A percentile compares a stretch with the other conserved stretches of the same genome.
Conservation (phyloP, 2,329 filamentous ascomycete genomes). For the Plenodomus lindquistii region DNA sequence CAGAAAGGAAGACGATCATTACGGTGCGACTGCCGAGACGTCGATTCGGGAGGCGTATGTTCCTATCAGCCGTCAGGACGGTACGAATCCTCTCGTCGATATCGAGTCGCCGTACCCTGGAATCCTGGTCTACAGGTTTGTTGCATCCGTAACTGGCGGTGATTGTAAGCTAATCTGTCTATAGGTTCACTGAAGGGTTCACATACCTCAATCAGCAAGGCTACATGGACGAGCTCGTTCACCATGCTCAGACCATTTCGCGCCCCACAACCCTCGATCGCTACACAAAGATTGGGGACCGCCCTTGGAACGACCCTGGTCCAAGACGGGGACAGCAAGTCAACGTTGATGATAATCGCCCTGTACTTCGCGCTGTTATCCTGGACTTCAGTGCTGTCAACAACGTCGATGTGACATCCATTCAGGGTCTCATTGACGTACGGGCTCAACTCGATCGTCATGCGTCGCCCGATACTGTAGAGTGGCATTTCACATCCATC, state of each 20-base stretch:
- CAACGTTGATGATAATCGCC: slow-evolving; percentile 56
- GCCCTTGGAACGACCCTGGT: slow-evolving; percentile 94
- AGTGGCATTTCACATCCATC: slow-evolving; percentile 96
- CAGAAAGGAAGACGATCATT: slow-evolving; percentile 33
- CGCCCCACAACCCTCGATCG: slow-evolving; percentile 73
- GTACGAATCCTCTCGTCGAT: slow-evolving; percentile 81
- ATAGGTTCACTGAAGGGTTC: slow-evolving; percentile 92
- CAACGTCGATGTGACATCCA: slow-evolving; percentile 88
- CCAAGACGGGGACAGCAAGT: slow-evolving; percentile 61
- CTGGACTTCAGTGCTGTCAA: slow-evolving; percentile 93
- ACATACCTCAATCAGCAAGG: slow-evolving; percentile 94
- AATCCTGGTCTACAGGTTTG: slow-evolving; percentile 94
- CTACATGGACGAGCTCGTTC: slow-evolving; percentile 72
- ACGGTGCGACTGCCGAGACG: slow-evolving; percentile 8
- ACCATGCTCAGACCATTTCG: slow-evolving; percentile 61
- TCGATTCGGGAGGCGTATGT: slow-evolving; percentile 50
- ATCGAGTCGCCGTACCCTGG: slow-evolving; percentile 85
- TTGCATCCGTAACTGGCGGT: slow-evolving; percentile 94
- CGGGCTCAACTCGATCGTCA: slow-evolving; percentile 92
- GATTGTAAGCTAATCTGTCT: slow-evolving; percentile 58
- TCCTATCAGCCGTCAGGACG: slow-evolving; percentile 84
- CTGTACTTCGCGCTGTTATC: slow-evolving; percentile 84
- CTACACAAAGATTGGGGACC: slow-evolving; percentile 63
- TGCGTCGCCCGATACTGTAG: slow-evolving; percentile 76
- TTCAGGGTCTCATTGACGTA: slow-evolving; percentile 91